Percentiles rank a stretch among this genome's conserved stretches.
phyloP scores from a whole-genome alignment of 164 flowering plant genomes.

The Akebia trifoliata region DNA sequence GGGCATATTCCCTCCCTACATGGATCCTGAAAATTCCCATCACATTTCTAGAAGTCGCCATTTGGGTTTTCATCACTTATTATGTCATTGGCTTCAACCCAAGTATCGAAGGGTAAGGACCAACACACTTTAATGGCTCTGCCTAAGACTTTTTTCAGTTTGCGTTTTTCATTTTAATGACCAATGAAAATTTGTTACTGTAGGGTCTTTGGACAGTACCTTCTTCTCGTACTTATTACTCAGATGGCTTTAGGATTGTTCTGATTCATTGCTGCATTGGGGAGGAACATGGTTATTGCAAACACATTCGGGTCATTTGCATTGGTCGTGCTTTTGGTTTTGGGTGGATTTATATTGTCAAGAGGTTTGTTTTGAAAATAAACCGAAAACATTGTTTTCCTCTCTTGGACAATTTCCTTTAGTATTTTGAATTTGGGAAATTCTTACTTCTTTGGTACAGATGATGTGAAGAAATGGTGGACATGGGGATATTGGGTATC shows the following conservation, averaged over 20 bases:
- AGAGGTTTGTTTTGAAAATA: conserved; percentile 24
- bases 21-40: conserved; percentile 55
- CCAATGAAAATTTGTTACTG: not conserved
- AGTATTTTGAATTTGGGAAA: not conserved
- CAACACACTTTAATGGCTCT: too few species aligned
- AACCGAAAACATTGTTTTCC: not conserved
- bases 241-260: conserved; percentile 43
- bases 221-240: conserved; percentile 23
- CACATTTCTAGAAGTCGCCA: conserved; percentile 33
- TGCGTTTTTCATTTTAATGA: too few species aligned
- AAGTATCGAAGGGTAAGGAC: conserved; percentile 32
- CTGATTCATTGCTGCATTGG: conserved; percentile 29
- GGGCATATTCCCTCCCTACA: conserved; percentile 48
- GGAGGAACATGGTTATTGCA: conserved; percentile 33
- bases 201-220: conserved; percentile 40
- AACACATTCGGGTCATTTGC: conserved; percentile 35
- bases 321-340: conserved; percentile 18
- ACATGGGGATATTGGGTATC: conserved; percentile 64
- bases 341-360: conserved; percentile 40
- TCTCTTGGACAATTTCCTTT: not conserved
- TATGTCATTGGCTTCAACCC: conserved; percentile 56
- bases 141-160: too few species aligned
- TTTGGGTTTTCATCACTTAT: conserved; percentile 42
- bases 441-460: conserved; percentile 9
- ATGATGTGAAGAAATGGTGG: conserved; percentile 52